Percentiles rank a stretch among this genome's conserved stretches.
These are phyloP conservation scores for Neofusicoccum ribis DNA, from an alignment of 2,329 filamentous ascomycete species.

Conservation along the genomic window DNA sequence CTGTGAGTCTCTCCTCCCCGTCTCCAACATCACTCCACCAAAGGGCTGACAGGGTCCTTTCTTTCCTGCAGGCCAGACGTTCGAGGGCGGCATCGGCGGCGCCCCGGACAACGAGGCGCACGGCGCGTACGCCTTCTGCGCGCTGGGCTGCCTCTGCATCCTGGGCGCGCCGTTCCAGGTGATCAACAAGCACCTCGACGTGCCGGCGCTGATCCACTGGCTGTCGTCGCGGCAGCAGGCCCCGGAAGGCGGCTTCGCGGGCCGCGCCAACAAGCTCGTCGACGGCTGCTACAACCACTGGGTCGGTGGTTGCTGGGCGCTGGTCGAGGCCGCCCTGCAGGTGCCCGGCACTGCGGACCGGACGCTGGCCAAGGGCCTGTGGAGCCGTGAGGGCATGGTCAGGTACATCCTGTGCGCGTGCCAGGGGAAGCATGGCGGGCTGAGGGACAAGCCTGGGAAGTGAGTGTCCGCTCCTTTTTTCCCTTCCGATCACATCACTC, in stretches of 20 bases:
- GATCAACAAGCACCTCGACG: constrained; percentile 65
- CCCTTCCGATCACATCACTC: not conserved
- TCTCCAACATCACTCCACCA: constrained; percentile 41
- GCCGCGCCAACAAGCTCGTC: constrained; percentile 95
- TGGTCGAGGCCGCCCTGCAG: constrained; percentile 77
- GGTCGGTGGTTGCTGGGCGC: constrained; percentile 92
- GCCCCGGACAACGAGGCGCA: constrained; percentile 88
- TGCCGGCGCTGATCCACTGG: constrained; percentile 79
- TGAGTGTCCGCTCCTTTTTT: constrained; percentile 47
- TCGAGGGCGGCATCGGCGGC: constrained; percentile 88
- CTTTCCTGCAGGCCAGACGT: constrained; percentile 63
- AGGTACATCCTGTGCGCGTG: constrained; percentile 90
- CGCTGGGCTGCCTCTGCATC: constrained; percentile 83
- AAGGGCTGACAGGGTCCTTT: constrained; percentile 48
- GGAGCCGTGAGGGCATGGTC: constrained; percentile 80
- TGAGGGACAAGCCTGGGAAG: constrained; percentile 93
- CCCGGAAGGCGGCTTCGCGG: constrained; percentile 89
- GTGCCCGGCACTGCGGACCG: constrained; percentile 39
- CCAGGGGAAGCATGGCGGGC: constrained; percentile 75
- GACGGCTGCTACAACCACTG: constrained; percentile 99
- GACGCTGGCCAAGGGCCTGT: constrained; percentile 48
- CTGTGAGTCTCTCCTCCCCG: constrained; percentile 52
- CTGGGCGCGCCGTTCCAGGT: constrained; percentile 75
- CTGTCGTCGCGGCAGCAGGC: constrained; percentile 84
- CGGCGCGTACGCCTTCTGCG: constrained; percentile 95